Conservation (phyloP, 306 rosid genomes). For the Cucumis sativus region DNA sequence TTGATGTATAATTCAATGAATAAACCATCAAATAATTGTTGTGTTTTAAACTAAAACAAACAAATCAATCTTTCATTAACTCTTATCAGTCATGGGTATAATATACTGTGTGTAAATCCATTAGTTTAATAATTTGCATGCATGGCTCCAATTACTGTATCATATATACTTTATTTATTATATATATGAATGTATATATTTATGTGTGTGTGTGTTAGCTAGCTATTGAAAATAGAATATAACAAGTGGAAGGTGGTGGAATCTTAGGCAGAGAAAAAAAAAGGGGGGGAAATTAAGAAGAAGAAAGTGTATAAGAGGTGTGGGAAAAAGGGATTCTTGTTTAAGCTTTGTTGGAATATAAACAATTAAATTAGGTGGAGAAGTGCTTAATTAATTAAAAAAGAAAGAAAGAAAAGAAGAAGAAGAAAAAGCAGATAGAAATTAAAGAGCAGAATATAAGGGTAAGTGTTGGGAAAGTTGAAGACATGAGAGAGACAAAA, state of each 20-base stretch:
- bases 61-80: not conserved
- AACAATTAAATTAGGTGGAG: not conserved
- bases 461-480: constrained; percentile 41
- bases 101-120: not conserved
- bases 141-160: not conserved
- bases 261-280: not conserved
- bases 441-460: constrained; percentile 30
- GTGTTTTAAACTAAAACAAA: not conserved
- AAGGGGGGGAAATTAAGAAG: no score
- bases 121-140: not conserved
- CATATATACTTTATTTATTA: not conserved
- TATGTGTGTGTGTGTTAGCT: not conserved
- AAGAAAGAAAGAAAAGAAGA: not conserved
- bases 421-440: not conserved
- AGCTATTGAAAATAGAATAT: not conserved
- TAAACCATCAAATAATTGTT: not conserved
- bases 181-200: no score
- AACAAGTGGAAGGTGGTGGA: not conserved
- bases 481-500: constrained; percentile 41
- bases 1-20: not conserved
- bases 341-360: not conserved
- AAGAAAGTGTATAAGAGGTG: no score
- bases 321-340: not conserved
- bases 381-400: not conserved
- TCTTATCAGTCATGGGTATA: not conserved